A percentile compares a stretch with the other conserved stretches of the same genome.
phyloP scores from a whole-genome alignment of 768 basidiomycete species.

The Russula ochroleuca region DNA sequence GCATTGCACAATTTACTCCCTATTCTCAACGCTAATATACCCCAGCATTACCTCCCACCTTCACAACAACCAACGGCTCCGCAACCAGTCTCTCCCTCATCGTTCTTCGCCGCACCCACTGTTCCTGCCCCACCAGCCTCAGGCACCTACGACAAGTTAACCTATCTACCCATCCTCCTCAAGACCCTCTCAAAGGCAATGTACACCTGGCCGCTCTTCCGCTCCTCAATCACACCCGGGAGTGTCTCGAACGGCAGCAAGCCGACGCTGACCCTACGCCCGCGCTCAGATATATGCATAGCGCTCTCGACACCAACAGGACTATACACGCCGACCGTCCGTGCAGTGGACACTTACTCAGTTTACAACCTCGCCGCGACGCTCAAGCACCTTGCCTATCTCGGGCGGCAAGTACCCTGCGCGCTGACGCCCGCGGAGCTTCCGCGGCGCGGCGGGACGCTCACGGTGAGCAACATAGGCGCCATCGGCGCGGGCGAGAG shows the following conservation, averaged over 20 bases:
- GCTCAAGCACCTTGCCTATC: slow-evolving; percentile 55
- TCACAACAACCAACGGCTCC: slow-evolving; percentile 39
- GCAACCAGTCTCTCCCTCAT: slow-evolving; percentile 38
- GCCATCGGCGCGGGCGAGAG: slow-evolving; percentile 68
- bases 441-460: slow-evolving; percentile 70
- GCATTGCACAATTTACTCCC: slow-evolving; percentile 60
- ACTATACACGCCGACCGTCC: slow-evolving; percentile 75
- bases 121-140: slow-evolving; percentile 45
- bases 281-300: slow-evolving; percentile 67
- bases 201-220: slow-evolving; percentile 81
- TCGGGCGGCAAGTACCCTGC: slow-evolving; percentile 64
- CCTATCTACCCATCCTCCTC: slow-evolving; percentile 78
- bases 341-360: slow-evolving; percentile 48
- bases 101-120: slow-evolving; percentile 39
- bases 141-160: slow-evolving; percentile 60
- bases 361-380: slow-evolving; percentile 59
- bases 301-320: slow-evolving; percentile 80
- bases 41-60: slow-evolving; percentile 46
- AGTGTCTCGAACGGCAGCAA: slow-evolving; percentile 35
- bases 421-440: slow-evolving; percentile 64
- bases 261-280: slow-evolving; percentile 68
- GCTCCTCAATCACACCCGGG: slow-evolving; percentile 60
- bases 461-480: slow-evolving; percentile 80
- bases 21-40: slow-evolving; percentile 63
- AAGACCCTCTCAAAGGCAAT: slow-evolving; percentile 79